Evolutionary conservation across 1,139 yeast genomes (phyloP).

Genomic region (Geotrichum restrictum): DNA sequence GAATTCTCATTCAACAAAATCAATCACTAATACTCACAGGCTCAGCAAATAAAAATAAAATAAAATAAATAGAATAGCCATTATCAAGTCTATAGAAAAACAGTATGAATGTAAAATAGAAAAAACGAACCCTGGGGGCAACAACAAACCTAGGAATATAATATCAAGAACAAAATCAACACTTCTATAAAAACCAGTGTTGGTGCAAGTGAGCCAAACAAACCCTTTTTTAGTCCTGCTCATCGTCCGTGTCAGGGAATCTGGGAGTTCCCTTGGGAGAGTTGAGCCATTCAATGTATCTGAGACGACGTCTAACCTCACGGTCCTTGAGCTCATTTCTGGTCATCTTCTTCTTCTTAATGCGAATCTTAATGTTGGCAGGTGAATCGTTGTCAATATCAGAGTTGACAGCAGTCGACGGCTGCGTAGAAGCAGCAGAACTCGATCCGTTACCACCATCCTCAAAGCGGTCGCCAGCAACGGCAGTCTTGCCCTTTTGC

Average conservation of each 20-base stretch:
- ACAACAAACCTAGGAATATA: constrained; percentile 2
- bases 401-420: constrained; percentile 17
- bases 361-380: constrained; percentile 87
- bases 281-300: constrained; percentile 91
- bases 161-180: neutral
- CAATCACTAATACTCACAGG: no score
- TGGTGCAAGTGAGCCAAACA: neutral
- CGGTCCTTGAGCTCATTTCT: constrained; percentile 91
- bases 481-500: constrained; percentile 72
- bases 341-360: constrained; percentile 83
- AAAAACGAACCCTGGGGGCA: neutral
- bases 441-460: constrained; percentile 39
- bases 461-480: constrained; percentile 76
- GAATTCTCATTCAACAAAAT: no score
- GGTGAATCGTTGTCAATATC: constrained; percentile 61
- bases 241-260: constrained; percentile 90
- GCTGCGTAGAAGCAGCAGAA: constrained; percentile 12
- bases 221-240: constrained; percentile 48
- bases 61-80: neutral
- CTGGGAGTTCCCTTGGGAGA: constrained; percentile 97
- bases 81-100: neutral
- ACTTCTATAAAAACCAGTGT: constrained; percentile 7
- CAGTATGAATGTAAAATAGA: no score
- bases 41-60: constrained; percentile 3
- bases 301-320: constrained; percentile 88